Percentiles rank a stretch among this genome's conserved stretches.
Evolutionary conservation across 192 early-diverging fungal genomes (phyloP).

Genomic region (Radiomyces spectabilis): DNA sequence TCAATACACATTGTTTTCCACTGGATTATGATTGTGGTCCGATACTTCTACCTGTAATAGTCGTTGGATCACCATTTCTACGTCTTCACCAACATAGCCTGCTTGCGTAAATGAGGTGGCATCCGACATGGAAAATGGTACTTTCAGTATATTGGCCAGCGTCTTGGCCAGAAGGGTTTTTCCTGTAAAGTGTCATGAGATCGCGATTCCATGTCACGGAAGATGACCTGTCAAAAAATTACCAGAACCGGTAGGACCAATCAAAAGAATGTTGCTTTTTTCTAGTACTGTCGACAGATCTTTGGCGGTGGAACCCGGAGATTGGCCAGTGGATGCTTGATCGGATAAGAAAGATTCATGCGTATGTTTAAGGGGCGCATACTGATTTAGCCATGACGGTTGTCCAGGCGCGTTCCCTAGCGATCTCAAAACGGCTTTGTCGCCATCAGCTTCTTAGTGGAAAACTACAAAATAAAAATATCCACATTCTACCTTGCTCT

Average conservation of each 20-base stretch:
- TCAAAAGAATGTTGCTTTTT: slow-evolving; percentile 83
- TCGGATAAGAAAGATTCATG: too few relatives aligned
- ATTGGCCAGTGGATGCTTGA: too few relatives aligned
- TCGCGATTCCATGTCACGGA: neutral
- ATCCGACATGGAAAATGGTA: slow-evolving; percentile 86
- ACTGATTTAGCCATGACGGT: too few relatives aligned
- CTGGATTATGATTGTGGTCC: too few relatives aligned
- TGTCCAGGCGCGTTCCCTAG: too few relatives aligned
- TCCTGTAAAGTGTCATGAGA: slow-evolving; percentile 14
- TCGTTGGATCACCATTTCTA: slow-evolving; percentile 77
- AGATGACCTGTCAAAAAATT: neutral
- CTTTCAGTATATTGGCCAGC: slow-evolving; percentile 72
- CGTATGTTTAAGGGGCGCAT: too few relatives aligned
- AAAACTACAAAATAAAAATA: too few relatives aligned
- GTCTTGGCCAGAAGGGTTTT: slow-evolving; percentile 82
- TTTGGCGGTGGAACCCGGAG: neutral
- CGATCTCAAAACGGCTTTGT: too few relatives aligned
- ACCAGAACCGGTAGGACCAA: slow-evolving; percentile 85
- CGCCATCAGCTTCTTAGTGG: too few relatives aligned
- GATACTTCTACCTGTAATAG: slow-evolving; percentile 59
- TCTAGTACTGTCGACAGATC: slow-evolving; percentile 58
- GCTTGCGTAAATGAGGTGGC: slow-evolving; percentile 89
- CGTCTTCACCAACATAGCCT: slow-evolving; percentile 90
- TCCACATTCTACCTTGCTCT: too few relatives aligned
- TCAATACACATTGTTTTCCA: too few relatives aligned